Percentiles rank a stretch among this genome's conserved stretches.
Evolutionary conservation across 805 yeast species (phyloP).

Genomic region (Jamesozyma gamospora): DNA sequence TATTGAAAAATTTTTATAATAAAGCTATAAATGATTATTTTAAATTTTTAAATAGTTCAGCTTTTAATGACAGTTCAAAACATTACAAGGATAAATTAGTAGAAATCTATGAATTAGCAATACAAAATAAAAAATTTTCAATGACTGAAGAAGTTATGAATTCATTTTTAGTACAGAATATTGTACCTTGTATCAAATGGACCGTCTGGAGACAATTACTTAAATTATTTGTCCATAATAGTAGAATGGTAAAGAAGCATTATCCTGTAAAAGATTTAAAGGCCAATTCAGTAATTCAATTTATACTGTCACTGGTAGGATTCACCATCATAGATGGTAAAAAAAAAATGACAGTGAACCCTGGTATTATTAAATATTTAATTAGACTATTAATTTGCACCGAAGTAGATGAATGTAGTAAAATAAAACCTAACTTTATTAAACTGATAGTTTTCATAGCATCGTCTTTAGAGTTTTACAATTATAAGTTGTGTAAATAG

Average conservation of each 20-base stretch:
- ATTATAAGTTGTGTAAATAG: neutral
- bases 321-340: constrained; percentile 15
- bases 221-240: constrained; percentile 4
- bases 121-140: constrained; percentile 4
- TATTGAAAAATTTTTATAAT: neutral
- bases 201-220: constrained; percentile 21
- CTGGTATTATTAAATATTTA: constrained; percentile 14
- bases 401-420: neutral
- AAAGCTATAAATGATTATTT: neutral
- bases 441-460: constrained; percentile 9
- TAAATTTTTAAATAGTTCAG: neutral
- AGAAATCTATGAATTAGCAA: constrained; percentile 19
- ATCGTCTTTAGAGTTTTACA: constrained; percentile 12
- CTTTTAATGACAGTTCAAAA: constrained; percentile 1
- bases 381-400: constrained; percentile 7
- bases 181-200: constrained; percentile 21
- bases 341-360: constrained; percentile 15
- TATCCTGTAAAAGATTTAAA: constrained; percentile 1
- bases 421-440: neutral
- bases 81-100: constrained; percentile 17
- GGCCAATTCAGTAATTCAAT: constrained; percentile 9
- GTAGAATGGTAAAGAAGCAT: constrained; percentile 1
- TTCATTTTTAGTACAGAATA: constrained; percentile 15
- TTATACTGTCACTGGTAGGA: constrained; percentile 14
- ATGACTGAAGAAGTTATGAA: constrained; percentile 15